Evolutionary conservation across 306 rosid species (phyloP).

Genomic region (Lathyrus oleraceus): DNA sequence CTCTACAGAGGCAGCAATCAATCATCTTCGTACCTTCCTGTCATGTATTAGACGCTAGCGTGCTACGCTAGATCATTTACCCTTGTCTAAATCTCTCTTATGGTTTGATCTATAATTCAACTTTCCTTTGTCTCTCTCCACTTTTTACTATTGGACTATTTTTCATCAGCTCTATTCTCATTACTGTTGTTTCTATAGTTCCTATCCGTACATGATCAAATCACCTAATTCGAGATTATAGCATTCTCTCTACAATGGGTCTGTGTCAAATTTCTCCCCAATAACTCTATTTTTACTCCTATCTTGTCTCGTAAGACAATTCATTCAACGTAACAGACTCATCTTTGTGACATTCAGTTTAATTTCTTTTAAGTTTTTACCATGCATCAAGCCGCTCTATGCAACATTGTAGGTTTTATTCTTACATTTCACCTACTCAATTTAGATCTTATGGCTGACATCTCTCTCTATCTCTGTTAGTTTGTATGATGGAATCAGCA

Average conservation of each 20-base stretch:
- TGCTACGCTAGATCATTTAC: neutral
- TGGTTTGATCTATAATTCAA: neutral
- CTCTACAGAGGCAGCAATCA: slow-evolving; percentile 1
- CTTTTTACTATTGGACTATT: neutral
- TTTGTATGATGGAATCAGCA: neutral
- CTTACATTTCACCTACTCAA: neutral
- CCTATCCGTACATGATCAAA: neutral
- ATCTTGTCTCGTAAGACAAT: neutral
- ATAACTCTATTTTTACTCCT: neutral
- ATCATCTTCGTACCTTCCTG: neutral
- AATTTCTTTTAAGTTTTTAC: neutral
- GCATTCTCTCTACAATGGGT: neutral
- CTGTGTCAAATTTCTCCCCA: neutral
- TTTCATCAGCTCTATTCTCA: neutral
- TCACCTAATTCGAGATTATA: neutral
- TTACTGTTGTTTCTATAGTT: neutral
- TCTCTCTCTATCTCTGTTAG: neutral
- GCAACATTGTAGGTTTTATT: neutral
- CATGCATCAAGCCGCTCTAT: neutral
- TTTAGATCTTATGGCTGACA: neutral
- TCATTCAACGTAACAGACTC: neutral
- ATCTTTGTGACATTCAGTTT: neutral
- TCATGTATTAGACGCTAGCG: neutral
- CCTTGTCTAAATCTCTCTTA: neutral
- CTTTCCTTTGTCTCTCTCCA: neutral